These are phyloP conservation scores for Pseudocercospora fuligena DNA, from an alignment of 2,329 filamentous ascomycete genomes.

Conservation along the genomic window DNA sequence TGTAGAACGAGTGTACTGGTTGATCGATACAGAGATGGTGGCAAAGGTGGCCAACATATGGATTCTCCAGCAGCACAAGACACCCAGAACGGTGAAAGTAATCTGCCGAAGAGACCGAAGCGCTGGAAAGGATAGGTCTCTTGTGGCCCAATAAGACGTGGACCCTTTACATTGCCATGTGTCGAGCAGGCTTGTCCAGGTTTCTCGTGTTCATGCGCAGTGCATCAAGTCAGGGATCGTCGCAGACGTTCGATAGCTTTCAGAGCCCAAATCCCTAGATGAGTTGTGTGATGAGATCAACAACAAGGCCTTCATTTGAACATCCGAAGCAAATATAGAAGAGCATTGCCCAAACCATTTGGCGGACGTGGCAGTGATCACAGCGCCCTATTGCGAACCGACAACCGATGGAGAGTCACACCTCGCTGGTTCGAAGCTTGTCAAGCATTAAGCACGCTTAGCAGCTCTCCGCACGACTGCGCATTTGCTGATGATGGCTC, in stretches of 20 bases:
- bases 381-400: background rate
- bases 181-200: constrained; percentile 3
- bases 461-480: background rate
- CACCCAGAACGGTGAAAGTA: background rate
- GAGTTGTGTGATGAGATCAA: background rate
- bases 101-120: background rate
- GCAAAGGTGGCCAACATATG: constrained; percentile 2
- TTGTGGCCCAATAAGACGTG: background rate
- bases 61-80: background rate
- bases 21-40: background rate
- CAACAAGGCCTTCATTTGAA: background rate
- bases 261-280: too few relatives aligned
- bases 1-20: background rate
- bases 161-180: background rate
- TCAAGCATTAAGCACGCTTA: constrained; percentile 1
- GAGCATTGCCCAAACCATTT: background rate
- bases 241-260: too few relatives aligned
- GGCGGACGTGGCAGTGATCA: background rate
- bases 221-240: background rate
- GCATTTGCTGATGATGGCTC: background rate
- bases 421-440: background rate
- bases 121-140: background rate
- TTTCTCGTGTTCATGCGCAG: constrained; percentile 3
- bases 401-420: background rate
- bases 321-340: background rate